Evolutionary conservation across 345 rosid species (phyloP), one percentile per base, ranked within the genome.

Genomic region (Garcia nutans): DNA sequence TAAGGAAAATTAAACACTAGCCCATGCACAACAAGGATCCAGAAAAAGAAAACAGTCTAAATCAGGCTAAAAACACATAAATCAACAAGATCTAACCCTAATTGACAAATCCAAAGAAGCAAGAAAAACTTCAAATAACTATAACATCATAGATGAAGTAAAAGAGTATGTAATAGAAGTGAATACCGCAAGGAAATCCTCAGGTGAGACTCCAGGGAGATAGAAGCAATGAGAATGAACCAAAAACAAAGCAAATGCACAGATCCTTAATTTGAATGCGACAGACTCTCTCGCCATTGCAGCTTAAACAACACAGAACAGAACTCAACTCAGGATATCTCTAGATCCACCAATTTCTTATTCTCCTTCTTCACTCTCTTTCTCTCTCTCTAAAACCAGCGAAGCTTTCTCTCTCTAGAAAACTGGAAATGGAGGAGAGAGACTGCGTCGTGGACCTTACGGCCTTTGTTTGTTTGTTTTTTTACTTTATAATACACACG

Each of bases 191-290:
- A 67, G 49, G 71, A 91, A 91, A 73, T 89, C 94, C 73, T 81
- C 77, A 33, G 97, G 97, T 45, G 97, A 90, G 37, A 91, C 94
- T 3, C 94, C 97, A 24, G 97, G 97, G 69, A 91, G 92, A 76
- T 91, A 91, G 77, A 91, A 91, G 80, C 84, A 83, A 81, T 80
- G 67, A 26, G 79, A 81, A 47, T 68, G 74, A 49, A 71, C 60
- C 44, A 59, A 49, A 6, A 73, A 11, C 33, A 50, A 73, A 26
- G 68, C 65, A 61, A 13, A 73, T 4, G 26, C 37, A 5, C 33
- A 49, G 69, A 50, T 45, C 60, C 76, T 37, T 73, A 9, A 20
- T 61, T 24, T 72, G 28, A 60, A 28, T 8, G 76, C 76, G 69
- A 73, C 61, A 50, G 58, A 42, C 2, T 2, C 70, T 73, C 76